Percentiles rank a stretch among this genome's conserved stretches.
These are phyloP conservation scores for Boletus huronensis DNA, from an alignment of 768 basidiomycete species.

Conservation along the genomic window DNA sequence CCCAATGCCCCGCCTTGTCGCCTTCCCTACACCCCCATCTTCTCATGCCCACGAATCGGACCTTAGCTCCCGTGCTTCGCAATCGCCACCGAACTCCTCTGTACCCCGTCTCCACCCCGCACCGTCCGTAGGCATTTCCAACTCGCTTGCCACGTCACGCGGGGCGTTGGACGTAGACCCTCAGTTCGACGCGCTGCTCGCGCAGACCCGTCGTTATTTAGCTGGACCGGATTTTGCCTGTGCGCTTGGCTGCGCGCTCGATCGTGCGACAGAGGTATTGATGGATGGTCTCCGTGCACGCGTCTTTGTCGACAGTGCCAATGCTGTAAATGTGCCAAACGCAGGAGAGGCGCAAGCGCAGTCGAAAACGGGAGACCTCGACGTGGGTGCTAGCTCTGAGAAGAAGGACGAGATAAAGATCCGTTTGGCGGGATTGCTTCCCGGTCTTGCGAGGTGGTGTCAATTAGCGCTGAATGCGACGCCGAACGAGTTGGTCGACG, in stretches of 20 bases:
- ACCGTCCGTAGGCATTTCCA: background rate
- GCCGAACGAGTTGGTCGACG: slow-evolving; percentile 83
- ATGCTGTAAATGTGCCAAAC: slow-evolving; percentile 3
- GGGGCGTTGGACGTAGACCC: slow-evolving; percentile 13
- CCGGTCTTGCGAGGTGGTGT: slow-evolving; percentile 78
- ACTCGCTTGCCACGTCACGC: slow-evolving; percentile 5
- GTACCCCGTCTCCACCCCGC: slow-evolving; percentile 19
- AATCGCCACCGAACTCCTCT: slow-evolving; percentile 17
- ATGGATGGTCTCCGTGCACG: slow-evolving; percentile 60
- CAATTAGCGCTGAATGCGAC: slow-evolving; percentile 59
- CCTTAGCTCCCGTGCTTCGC: slow-evolving; percentile 27
- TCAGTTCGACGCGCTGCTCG: slow-evolving; percentile 60
- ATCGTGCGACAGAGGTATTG: slow-evolving; percentile 61
- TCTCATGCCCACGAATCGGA: slow-evolving; percentile 16
- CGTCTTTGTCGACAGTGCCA: slow-evolving; percentile 47
- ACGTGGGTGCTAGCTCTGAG: slow-evolving; percentile 8
- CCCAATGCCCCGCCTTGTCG: slow-evolving; percentile 2
- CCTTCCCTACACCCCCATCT: slow-evolving; percentile 25
- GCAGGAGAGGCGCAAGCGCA: slow-evolving; percentile 11
- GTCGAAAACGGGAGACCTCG: slow-evolving; percentile 13
- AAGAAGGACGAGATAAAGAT: slow-evolving; percentile 45
- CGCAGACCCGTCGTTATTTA: slow-evolving; percentile 63
- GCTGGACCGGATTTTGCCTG: slow-evolving; percentile 64
- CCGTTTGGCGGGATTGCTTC: slow-evolving; percentile 75
- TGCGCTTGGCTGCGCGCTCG: slow-evolving; percentile 72